Conservation (phyloP, 129 eudicot genomes). For the Cynara cardunculus region DNA sequence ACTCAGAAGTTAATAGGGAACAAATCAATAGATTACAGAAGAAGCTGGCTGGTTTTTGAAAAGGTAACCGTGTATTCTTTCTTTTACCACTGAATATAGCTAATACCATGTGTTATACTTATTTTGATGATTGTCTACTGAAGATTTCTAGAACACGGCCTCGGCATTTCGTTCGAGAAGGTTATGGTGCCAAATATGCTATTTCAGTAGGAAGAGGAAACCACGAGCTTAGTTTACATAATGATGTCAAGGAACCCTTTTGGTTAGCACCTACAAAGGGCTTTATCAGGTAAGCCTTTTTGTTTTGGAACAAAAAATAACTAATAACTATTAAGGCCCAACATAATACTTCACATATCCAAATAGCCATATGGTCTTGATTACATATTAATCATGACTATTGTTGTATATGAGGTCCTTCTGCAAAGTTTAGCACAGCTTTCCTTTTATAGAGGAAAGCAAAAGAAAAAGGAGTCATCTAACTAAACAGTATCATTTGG, state of each 20-base stretch:
- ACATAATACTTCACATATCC: not conserved
- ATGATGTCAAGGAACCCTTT: conserved; percentile 42
- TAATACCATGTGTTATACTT: conserved; percentile 1
- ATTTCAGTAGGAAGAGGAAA: conserved; percentile 42
- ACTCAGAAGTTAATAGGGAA: conserved; percentile 7
- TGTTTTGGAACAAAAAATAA: not conserved
- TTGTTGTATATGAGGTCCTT: not conserved
- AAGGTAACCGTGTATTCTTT: conserved; percentile 29
- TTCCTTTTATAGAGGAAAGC: not conserved
- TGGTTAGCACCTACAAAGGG: conserved; percentile 38
- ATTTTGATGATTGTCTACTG: not conserved
- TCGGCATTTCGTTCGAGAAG: conserved; percentile 15
- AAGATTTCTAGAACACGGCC: conserved; percentile 31
- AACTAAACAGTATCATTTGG: not conserved
- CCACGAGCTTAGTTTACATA: conserved; percentile 31
- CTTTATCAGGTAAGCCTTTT: conserved; percentile 12
- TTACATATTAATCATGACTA: not conserved
- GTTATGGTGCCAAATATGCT: conserved; percentile 26
- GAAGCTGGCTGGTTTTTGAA: not conserved
- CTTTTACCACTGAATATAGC: not conserved
- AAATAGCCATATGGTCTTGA: not conserved
- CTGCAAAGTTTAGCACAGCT: not conserved
- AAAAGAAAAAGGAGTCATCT: not conserved
- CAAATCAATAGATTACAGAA: conserved; percentile 19
- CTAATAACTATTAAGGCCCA: not conserved